phyloP scores from a whole-genome alignment of 805 yeast species.

The Lipomyces japonicus region DNA sequence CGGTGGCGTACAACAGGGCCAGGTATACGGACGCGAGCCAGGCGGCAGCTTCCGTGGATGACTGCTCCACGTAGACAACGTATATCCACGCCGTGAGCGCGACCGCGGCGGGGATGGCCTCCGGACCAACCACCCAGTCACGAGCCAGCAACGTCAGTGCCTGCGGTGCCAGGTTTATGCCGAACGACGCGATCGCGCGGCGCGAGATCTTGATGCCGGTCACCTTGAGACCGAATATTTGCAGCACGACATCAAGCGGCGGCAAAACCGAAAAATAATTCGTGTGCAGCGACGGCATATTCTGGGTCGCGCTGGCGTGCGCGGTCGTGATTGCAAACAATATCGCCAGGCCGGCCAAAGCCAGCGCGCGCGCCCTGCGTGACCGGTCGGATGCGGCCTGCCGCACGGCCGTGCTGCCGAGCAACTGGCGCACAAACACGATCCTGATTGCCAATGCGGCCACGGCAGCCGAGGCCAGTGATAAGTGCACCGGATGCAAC shows the following conservation, averaged over 20 bases:
- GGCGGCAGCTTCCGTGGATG: constrained; percentile 21
- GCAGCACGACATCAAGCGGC: constrained; percentile 21
- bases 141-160: constrained; percentile 14
- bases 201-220: constrained; percentile 7
- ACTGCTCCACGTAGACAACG: constrained; percentile 20
- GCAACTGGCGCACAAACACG: constrained; percentile 9
- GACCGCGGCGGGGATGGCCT: constrained; percentile 21
- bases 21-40: constrained; percentile 28
- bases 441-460: constrained; percentile 14
- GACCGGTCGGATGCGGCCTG: too few species aligned
- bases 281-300: constrained; percentile 25
- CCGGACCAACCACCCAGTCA: constrained; percentile 21
- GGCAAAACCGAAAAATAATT: constrained; percentile 28
- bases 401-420: constrained; percentile 7
- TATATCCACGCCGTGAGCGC: constrained; percentile 21
- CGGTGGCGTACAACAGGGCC: constrained; percentile 16
- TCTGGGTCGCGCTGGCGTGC: constrained; percentile 15
- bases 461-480: constrained; percentile 10
- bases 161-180: constrained; percentile 22
- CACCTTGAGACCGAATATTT: constrained; percentile 14
- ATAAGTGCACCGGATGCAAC: constrained; percentile 8
- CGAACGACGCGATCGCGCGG: constrained; percentile 12
- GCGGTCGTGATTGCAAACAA: constrained; percentile 7
- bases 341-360: constrained; percentile 17
- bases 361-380: constrained; percentile 19